A percentile compares a stretch with the other conserved stretches of the same genome.
Conservation (phyloP, 176 grass and related monocot genomes). For the Saccharum spontaneum region DNA sequence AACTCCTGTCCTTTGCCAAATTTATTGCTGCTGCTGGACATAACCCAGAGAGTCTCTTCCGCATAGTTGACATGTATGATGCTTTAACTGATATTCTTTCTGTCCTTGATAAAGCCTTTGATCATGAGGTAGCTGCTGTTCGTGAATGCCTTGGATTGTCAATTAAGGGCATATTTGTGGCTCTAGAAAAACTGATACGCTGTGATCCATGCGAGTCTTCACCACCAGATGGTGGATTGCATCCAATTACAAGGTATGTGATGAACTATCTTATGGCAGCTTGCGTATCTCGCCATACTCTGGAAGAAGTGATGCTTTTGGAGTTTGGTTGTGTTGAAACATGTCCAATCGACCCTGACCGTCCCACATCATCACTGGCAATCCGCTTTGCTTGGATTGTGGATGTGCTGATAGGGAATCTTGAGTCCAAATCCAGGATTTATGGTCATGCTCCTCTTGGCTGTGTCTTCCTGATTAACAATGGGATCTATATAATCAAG, state of each 20-base stretch:
- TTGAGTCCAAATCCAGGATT: constrained; percentile 47
- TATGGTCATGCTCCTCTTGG: constrained; percentile 39
- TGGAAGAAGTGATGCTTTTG: constrained; percentile 49
- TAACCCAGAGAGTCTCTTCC: constrained; percentile 48
- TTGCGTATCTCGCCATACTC: constrained; percentile 42
- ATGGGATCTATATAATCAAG: constrained; percentile 41
- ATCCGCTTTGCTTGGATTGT: constrained; percentile 45
- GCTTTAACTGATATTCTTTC: constrained; percentile 33
- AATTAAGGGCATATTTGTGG: constrained; percentile 49
- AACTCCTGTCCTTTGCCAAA: constrained; percentile 35
- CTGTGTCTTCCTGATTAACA: constrained; percentile 52
- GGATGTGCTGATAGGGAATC: constrained; percentile 48
- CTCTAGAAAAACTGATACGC: constrained; percentile 47
- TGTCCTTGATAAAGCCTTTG: constrained; percentile 38
- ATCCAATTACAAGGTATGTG: constrained; percentile 62
- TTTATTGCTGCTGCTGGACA: constrained; percentile 30
- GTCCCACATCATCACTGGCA: constrained; percentile 32
- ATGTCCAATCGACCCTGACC: constrained; percentile 37
- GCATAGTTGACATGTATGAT: constrained; percentile 59
- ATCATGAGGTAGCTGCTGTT: constrained; percentile 25
- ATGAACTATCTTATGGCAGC: constrained; percentile 58
- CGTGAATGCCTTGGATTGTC: constrained; percentile 37
- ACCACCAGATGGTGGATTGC: constrained; percentile 41
- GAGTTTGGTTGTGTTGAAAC: constrained; percentile 22
- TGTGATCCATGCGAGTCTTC: constrained; percentile 34